These are phyloP conservation scores for Coemansia umbellata DNA, from an alignment of 192 early-diverging fungal species.

Conservation along the genomic window DNA sequence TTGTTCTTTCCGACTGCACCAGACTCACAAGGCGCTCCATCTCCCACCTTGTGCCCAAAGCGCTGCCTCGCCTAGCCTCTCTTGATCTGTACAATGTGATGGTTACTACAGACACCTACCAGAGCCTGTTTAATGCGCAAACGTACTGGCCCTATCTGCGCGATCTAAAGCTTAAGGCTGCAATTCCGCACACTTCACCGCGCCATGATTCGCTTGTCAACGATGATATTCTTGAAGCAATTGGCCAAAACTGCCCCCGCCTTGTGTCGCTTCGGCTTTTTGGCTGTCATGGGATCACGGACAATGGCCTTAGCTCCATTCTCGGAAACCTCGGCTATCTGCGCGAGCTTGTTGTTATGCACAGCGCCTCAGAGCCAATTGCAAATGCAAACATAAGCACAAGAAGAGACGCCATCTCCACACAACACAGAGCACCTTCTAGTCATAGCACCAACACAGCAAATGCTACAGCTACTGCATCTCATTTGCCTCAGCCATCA, in stretches of 20 bases:
- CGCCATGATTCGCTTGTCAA: constrained; percentile 45
- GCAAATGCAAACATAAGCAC: too few relatives aligned
- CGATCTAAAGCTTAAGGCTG: constrained; percentile 43
- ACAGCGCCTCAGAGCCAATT: constrained; percentile 25
- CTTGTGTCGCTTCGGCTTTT: constrained; percentile 42
- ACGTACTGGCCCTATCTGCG: constrained; percentile 43
- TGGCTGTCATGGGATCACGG: constrained; percentile 49
- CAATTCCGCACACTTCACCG: constrained; percentile 31
- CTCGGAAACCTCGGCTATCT: constrained; percentile 44
- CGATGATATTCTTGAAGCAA: constrained; percentile 47
- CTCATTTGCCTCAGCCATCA: background rate
- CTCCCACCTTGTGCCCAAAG: constrained; percentile 26
- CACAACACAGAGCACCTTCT: too few relatives aligned
- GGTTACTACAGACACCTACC: constrained; percentile 47
- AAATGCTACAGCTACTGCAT: background rate
- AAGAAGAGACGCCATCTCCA: too few relatives aligned
- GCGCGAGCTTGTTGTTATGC: constrained; percentile 52
- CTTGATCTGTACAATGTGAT: constrained; percentile 47
- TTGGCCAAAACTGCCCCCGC: constrained; percentile 44
- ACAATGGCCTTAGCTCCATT: constrained; percentile 45
- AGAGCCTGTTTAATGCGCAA: constrained; percentile 34
- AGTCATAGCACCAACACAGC: background rate
- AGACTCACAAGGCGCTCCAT: constrained; percentile 40
- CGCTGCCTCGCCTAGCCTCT: constrained; percentile 21
- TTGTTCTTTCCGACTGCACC: constrained; percentile 42